Conservation (phyloP, 2,329 filamentous ascomycete genomes). For the Aspergillus ochraceus region DNA sequence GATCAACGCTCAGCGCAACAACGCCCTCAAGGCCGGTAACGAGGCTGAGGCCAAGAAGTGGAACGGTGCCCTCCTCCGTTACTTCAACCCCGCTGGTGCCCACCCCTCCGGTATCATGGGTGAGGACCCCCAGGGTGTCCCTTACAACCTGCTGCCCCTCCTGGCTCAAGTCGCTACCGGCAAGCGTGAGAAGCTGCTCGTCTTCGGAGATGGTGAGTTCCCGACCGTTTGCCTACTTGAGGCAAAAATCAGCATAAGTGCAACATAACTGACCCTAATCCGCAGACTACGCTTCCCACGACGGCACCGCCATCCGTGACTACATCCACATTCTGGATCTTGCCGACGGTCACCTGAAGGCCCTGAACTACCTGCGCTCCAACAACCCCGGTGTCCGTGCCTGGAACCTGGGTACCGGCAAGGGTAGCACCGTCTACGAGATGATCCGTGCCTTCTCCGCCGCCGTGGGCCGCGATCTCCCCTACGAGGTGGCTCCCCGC, state of each 20-base stretch:
- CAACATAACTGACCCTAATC: not conserved
- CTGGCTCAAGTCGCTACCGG: conserved; percentile 95
- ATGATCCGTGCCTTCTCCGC: conserved; percentile 93
- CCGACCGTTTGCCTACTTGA: not conserved
- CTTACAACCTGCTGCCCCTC: conserved; percentile 92
- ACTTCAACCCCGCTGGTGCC: conserved; percentile 96
- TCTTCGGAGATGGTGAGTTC: conserved; percentile 85
- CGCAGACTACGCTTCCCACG: conserved; percentile 70
- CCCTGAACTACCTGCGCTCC: conserved; percentile 65
- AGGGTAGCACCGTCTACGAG: conserved; percentile 92
- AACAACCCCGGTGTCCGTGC: conserved; percentile 78
- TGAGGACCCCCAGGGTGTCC: conserved; percentile 92
- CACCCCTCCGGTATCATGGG: conserved; percentile 97
- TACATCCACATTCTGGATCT: conserved; percentile 67
- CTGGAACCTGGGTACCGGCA: conserved; percentile 95
- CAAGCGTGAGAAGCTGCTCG: conserved; percentile 87
- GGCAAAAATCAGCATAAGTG: not conserved
- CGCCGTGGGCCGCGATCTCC: conserved; percentile 80
- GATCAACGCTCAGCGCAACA: conserved; percentile 81
- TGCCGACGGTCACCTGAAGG: conserved; percentile 55
- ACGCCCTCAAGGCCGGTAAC: conserved; percentile 76
- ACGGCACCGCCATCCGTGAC: conserved; percentile 62
- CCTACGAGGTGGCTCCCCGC: conserved; percentile 81
- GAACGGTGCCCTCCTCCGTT: conserved; percentile 90
- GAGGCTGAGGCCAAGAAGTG: conserved; percentile 69